These are phyloP conservation scores for Saturnispora sanitii DNA, from an alignment of 805 yeast genomes.

Conservation along the genomic window DNA sequence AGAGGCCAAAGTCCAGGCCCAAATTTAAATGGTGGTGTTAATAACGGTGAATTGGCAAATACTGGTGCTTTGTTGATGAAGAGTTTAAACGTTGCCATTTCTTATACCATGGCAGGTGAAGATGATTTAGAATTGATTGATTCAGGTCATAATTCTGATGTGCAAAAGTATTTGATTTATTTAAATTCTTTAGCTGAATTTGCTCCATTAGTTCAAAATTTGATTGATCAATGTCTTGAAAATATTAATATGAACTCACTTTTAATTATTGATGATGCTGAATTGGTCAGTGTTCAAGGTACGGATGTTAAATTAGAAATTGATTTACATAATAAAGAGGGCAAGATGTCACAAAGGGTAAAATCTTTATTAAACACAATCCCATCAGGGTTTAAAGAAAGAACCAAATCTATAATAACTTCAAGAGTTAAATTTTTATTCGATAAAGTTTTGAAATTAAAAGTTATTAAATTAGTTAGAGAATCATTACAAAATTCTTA, in stretches of 20 bases:
- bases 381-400: constrained; percentile 8
- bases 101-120: constrained; percentile 30
- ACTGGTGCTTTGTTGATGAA: constrained; percentile 30
- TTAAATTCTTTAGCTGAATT: constrained; percentile 66
- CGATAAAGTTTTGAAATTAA: constrained; percentile 29
- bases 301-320: constrained; percentile 19
- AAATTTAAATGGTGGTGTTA: constrained; percentile 19
- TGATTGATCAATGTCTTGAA: constrained; percentile 35
- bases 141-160: constrained; percentile 21
- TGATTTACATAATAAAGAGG: constrained; percentile 11
- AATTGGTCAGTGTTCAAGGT: constrained; percentile 17
- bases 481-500: constrained; percentile 32
- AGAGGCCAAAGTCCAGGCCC: constrained; percentile 17
- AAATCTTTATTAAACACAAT: constrained; percentile 5
- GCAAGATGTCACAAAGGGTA: constrained; percentile 6
- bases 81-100: constrained; percentile 30
- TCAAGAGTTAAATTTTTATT: constrained; percentile 36
- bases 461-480: constrained; percentile 27
- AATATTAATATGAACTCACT: constrained; percentile 22
- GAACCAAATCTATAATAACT: constrained; percentile 22
- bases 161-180: constrained; percentile 54
- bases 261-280: constrained; percentile 26
- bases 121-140: constrained; percentile 20
- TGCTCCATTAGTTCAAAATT: constrained; percentile 43
- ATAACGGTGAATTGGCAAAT: constrained; percentile 21